Evolutionary conservation across 345 rosid species (phyloP).

Genomic region (Theobroma cacao): DNA sequence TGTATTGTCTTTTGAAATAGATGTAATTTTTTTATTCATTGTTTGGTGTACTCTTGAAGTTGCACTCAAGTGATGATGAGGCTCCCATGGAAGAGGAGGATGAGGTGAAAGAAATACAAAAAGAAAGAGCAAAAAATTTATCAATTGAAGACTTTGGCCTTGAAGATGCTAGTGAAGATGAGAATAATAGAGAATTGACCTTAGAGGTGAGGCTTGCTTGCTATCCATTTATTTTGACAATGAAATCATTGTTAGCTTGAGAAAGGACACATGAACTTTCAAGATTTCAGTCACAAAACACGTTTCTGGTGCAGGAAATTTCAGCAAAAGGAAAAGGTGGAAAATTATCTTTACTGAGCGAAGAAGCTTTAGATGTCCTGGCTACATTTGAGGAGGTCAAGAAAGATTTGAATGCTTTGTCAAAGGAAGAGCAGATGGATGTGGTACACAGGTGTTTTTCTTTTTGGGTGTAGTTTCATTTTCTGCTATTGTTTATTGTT

Average conservation of each 20-base stretch:
- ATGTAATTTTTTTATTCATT: not conserved
- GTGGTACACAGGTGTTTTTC: slow-evolving; percentile 60
- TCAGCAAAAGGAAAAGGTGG: slow-evolving; percentile 34
- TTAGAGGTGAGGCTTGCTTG: slow-evolving; percentile 53
- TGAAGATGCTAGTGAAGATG: slow-evolving; percentile 51
- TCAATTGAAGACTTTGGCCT: slow-evolving; percentile 75
- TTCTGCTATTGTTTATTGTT: not conserved
- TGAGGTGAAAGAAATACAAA: slow-evolving; percentile 50
- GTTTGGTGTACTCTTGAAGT: slow-evolving; percentile 29
- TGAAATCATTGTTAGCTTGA: not conserved
- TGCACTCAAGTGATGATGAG: slow-evolving; percentile 82
- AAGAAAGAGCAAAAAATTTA: slow-evolving; percentile 42
- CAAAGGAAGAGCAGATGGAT: slow-evolving; percentile 88
- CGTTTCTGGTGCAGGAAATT: slow-evolving; percentile 48
- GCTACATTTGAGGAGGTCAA: slow-evolving; percentile 49
- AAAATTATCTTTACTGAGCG: slow-evolving; percentile 19
- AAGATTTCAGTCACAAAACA: slow-evolving; percentile 20
- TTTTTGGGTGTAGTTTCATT: not conserved
- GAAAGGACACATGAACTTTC: not conserved
- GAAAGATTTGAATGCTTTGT: slow-evolving; percentile 73
- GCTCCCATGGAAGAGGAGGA: slow-evolving; percentile 62
- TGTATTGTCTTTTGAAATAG: slow-evolving; percentile 1
- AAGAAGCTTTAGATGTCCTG: slow-evolving; percentile 30
- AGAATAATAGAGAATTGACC: slow-evolving; percentile 56
- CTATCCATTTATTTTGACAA: slow-evolving; percentile 1